Evolutionary conservation across 139 green algal genomes (phyloP), one percentile per base, ranked within the genome.

Genomic region (Tetraselmis striata): DNA sequence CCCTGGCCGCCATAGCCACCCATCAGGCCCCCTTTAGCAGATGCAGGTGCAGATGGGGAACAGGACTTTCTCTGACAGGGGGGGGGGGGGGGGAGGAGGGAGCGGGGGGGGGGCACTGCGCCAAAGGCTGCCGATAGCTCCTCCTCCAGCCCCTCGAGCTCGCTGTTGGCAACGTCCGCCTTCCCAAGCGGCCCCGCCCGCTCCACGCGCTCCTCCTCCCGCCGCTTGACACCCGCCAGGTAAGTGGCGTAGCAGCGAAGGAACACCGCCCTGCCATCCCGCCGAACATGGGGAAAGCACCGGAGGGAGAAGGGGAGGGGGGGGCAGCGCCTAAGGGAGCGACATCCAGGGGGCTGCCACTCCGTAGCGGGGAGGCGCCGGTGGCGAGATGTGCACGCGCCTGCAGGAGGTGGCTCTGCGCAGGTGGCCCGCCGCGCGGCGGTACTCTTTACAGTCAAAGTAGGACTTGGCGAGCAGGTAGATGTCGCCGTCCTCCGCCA

Each of bases 151-250:
- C 80, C 84, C 27, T 87, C 84, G 32, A 95, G 85, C 79, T 93
- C 86, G 2, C 84, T 79, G 82, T 97, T 97, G 31, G 11, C 11
- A 0, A 80, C 81, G 0, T 92, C 79, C 18, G 59, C 78, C 2
- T 82, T 87, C 76, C 88, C 90, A 28, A 91, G 84, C 11, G 78
- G 83, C 27, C 87, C 87, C 1, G 82, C 78, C 24, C 81, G 79
- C 82, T 97, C 94, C 23, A 95, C 59, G 1, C 90, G 87, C 79
- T 95, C 89, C 85, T 97, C 89, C 93, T 98, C 89, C 84, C 90
- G 93, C 0, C 89, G 86, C 87, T 95, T 95, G 86, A 98, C 95
- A 2, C 95, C 95, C 26, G 93, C 93, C 27, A 98, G 88, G 67
- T 95, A 98, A 0, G 88, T 83, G 0, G 92, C 81, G 79, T 97